Evolutionary conservation across 176 grass and related monocot genomes (phyloP).

Genomic region (Rhipidocladum racemiflorum): DNA sequence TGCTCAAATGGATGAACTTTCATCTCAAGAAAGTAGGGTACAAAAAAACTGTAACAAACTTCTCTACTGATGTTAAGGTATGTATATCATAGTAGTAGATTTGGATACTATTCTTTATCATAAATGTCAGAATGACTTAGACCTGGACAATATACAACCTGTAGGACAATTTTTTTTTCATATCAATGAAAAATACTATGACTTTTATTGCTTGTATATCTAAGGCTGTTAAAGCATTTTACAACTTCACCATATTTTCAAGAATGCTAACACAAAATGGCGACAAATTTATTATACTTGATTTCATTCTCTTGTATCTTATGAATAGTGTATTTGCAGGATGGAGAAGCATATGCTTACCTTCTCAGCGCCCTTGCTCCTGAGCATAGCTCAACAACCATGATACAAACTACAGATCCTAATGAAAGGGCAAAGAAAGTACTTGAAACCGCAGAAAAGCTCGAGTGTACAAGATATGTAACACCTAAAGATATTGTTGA

Average conservation of each 20-base stretch:
- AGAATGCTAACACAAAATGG: background rate
- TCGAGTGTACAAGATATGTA: conserved; percentile 88
- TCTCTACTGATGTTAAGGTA: conserved; percentile 98
- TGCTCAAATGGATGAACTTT: conserved; percentile 99
- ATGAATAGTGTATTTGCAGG: conserved; percentile 59
- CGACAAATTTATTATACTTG: no score
- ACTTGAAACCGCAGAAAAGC: conserved; percentile 88
- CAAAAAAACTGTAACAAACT: conserved; percentile 92
- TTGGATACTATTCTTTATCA: background rate
- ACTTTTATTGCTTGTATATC: background rate
- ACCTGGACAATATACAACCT: background rate
- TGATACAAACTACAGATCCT: conserved; percentile 74
- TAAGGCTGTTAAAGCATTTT: background rate
- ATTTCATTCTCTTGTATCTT: no score
- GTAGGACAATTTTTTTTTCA: background rate
- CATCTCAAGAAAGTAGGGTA: conserved; percentile 98
- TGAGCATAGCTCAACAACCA: conserved; percentile 55
- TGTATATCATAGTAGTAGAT: background rate
- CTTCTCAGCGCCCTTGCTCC: conserved; percentile 92
- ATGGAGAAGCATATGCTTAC: conserved; percentile 96
- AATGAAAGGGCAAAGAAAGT: conserved; percentile 90
- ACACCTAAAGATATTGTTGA: conserved; percentile 89
- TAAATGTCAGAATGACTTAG: background rate
- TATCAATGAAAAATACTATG: background rate
- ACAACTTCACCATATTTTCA: background rate